Conservation (phyloP, 2,329 filamentous ascomycete species). For the Aureobasidium uvarum region DNA sequence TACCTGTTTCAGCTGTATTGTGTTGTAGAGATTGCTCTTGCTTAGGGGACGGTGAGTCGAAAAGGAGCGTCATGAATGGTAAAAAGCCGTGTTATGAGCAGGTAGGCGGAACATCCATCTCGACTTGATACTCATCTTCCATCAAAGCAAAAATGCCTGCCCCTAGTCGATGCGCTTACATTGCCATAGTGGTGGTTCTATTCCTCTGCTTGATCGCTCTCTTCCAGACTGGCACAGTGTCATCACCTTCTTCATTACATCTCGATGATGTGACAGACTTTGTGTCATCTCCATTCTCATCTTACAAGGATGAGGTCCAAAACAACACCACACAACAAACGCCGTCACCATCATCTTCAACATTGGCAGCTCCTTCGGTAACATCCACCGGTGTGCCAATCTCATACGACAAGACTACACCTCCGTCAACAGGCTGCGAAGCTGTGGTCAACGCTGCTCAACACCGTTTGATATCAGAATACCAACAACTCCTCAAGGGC, state of each 20-base stretch:
- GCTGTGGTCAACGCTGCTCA: slow-evolving; percentile 13
- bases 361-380: neutral
- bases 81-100: slow-evolving; percentile 1
- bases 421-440: slow-evolving; percentile 20
- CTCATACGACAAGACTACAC: slow-evolving; percentile 18
- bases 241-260: slow-evolving; percentile 14
- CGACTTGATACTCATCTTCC: neutral
- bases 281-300: slow-evolving; percentile 8
- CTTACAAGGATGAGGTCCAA: slow-evolving; percentile 1
- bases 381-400: slow-evolving; percentile 1
- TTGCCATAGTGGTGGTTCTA: neutral
- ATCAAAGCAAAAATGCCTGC: slow-evolving; percentile 4
- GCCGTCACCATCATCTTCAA: neutral
- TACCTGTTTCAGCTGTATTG: slow-evolving; percentile 10
- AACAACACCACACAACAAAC: slow-evolving; percentile 1
- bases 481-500: slow-evolving; percentile 21
- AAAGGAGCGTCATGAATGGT: slow-evolving; percentile 16
- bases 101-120: slow-evolving; percentile 1
- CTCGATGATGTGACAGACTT: slow-evolving; percentile 13
- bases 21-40: neutral
- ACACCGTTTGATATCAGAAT: slow-evolving; percentile 12
- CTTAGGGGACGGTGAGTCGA: neutral
- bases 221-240: slow-evolving; percentile 20
- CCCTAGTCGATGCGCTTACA: slow-evolving; percentile 13
- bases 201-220: slow-evolving; percentile 8